Percentiles rank a stretch among this genome's conserved stretches.
Conservation (phyloP, 306 rosid species). For the Pyrus communis region DNA sequence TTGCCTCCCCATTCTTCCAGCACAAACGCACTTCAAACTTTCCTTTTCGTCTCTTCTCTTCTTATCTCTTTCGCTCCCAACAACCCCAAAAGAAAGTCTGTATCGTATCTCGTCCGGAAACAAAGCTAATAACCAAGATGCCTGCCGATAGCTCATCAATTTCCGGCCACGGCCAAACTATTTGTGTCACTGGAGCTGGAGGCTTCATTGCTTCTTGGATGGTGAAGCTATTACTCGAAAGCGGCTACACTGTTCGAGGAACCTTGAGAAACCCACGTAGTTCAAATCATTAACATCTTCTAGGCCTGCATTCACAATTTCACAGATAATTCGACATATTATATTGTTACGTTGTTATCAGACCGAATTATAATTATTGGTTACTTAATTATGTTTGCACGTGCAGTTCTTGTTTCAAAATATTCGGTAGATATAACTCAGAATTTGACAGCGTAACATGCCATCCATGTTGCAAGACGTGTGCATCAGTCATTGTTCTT, state of each 20-base stretch:
- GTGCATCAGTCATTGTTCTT: too few relatives aligned
- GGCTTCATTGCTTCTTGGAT: slow-evolving; percentile 97
- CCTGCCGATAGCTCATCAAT: slow-evolving; percentile 17
- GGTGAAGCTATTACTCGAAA: slow-evolving; percentile 58
- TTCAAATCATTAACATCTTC: background rate
- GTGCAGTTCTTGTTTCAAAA: background rate
- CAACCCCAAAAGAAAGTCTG: background rate
- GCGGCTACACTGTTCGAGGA: slow-evolving; percentile 77
- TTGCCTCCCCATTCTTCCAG: background rate
- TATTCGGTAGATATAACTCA: background rate
- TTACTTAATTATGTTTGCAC: background rate
- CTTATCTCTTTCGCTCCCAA: background rate
- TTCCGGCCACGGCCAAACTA: slow-evolving; percentile 38
- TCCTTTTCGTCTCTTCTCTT: background rate
- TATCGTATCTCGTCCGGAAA: background rate
- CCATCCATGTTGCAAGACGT: background rate
- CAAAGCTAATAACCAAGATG: slow-evolving; percentile 24
- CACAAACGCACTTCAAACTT: background rate
- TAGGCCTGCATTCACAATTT: background rate
- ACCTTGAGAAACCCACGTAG: slow-evolving; percentile 79
- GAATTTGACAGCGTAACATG: background rate
- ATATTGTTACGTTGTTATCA: background rate
- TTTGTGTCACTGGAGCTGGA: slow-evolving; percentile 93
- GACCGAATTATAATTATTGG: too few relatives aligned
- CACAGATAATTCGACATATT: background rate